Percentiles rank a stretch among this genome's conserved stretches.
Evolutionary conservation across 2,329 filamentous ascomycete genomes (phyloP).

Genomic region (Fusarium sororula): DNA sequence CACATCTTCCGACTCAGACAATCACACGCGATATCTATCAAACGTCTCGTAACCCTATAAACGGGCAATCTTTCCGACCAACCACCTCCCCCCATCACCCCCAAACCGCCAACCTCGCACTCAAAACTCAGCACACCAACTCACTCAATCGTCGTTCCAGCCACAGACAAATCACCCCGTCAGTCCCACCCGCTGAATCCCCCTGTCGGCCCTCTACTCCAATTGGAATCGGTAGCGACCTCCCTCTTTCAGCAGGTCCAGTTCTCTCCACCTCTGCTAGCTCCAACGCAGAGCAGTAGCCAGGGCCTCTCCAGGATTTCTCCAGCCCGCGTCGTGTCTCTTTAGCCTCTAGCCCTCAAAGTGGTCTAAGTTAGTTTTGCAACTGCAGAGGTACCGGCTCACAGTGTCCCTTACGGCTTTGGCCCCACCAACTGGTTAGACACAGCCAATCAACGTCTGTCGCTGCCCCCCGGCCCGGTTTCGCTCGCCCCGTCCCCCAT

Average conservation of each 20-base stretch:
- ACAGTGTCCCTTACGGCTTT: constrained; percentile 38
- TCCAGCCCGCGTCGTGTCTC: constrained; percentile 6
- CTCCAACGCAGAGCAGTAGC: neutral
- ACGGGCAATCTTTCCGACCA: constrained; percentile 21
- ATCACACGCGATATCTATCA: constrained; percentile 2
- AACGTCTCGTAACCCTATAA: constrained; percentile 19
- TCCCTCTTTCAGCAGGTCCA: constrained; percentile 32
- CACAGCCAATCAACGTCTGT: constrained; percentile 13
- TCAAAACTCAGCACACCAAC: constrained; percentile 13
- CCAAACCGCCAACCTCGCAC: constrained; percentile 16
- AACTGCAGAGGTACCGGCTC: constrained; percentile 35
- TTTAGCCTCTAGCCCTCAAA: constrained; percentile 5
- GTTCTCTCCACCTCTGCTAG: constrained; percentile 19
- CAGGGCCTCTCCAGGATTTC: constrained; percentile 30
- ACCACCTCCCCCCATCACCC: constrained; percentile 15
- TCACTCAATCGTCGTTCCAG: constrained; percentile 21
- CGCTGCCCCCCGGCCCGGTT: constrained; percentile 19
- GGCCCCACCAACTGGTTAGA: neutral
- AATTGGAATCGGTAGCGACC: constrained; percentile 21
- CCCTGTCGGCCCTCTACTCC: constrained; percentile 23
- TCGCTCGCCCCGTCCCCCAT: constrained; percentile 32
- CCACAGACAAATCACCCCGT: constrained; percentile 25
- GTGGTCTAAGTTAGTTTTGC: neutral
- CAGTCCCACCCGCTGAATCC: neutral
- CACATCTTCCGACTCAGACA: neutral